Percentiles rank a stretch among this genome's conserved stretches.
Conservation (phyloP, 2,329 filamentous ascomycete genomes). For the Rhytidhysteron rufulum region DNA sequence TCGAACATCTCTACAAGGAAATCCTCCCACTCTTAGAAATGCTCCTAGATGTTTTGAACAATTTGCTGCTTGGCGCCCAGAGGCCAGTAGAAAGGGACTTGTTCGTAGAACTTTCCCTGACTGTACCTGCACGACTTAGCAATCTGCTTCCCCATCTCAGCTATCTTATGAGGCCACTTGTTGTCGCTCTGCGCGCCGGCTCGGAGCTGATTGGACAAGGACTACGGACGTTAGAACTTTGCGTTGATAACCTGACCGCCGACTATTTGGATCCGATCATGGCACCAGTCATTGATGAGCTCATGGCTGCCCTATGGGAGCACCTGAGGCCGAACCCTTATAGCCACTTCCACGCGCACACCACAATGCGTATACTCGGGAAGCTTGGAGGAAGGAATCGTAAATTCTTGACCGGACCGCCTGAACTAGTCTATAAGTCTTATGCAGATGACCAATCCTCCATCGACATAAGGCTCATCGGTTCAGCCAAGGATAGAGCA, state of each 20-base stretch:
- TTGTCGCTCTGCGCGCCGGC: conserved; percentile 88
- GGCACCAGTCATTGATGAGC: conserved; percentile 96
- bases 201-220: conserved; percentile 94
- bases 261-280: conserved; percentile 99
- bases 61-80: conserved; percentile 81
- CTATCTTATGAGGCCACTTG: conserved; percentile 93
- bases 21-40: conserved; percentile 95
- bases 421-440: conserved; percentile 75
- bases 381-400: conserved; percentile 94
- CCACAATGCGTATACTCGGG: conserved; percentile 93
- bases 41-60: conserved; percentile 95
- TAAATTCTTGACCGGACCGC: conserved; percentile 88
- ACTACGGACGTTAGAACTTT: conserved; percentile 87
- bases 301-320: conserved; percentile 97
- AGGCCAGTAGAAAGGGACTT: conserved; percentile 89
- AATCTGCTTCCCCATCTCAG: conserved; percentile 93
- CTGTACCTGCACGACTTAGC: conserved; percentile 88
- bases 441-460: conserved; percentile 86
- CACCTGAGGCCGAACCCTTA: conserved; percentile 92
- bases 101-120: conserved; percentile 95
- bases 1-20: conserved; percentile 97
- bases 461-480: conserved; percentile 84
- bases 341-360: conserved; percentile 96
- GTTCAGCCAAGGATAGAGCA: conserved; percentile 81
- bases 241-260: conserved; percentile 95